Percentiles rank a stretch among this genome's conserved stretches.
These are phyloP conservation scores for Parmales sp. DNA, from an alignment of 108 stramenopile species.

Conservation along the genomic window DNA sequence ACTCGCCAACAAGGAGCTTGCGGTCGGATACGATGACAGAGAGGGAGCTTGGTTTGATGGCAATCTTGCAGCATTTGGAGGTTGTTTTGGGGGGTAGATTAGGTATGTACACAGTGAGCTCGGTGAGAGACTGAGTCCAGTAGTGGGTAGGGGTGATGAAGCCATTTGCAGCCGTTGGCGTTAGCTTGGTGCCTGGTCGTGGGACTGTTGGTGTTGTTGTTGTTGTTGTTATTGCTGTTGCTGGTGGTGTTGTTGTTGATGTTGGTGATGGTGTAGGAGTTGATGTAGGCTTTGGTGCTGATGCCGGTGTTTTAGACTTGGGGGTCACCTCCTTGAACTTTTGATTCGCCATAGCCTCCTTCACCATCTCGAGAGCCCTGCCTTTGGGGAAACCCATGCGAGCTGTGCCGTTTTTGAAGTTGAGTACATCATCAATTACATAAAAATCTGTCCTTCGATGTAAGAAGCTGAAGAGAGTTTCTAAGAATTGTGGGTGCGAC, in stretches of 20 bases:
- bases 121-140: conserved; percentile 79
- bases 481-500: too few relatives aligned
- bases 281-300: background rate
- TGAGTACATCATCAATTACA: conserved; percentile 41
- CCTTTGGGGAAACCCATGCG: conserved; percentile 68
- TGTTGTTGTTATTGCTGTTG: conserved; percentile 12
- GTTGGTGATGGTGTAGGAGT: background rate
- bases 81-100: conserved; percentile 34
- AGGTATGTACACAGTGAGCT: conserved; percentile 55
- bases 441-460: conserved; percentile 78
- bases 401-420: conserved; percentile 10
- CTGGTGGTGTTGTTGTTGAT: conserved; percentile 1
- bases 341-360: conserved; percentile 72
- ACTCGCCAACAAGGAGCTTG: background rate
- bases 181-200: conserved; percentile 48
- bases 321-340: conserved; percentile 17
- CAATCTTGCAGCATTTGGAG: conserved; percentile 28
- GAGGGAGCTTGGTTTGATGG: background rate
- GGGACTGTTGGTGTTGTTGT: background rate
- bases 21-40: background rate
- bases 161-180: conserved; percentile 72
- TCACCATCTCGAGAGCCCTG: conserved; percentile 66
- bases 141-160: conserved; percentile 61
- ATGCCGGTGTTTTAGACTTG: background rate
- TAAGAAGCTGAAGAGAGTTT: conserved; percentile 55